Conservation (phyloP, 176 grass and related monocot species). For the Triticum aestivum region IWGSC_CS_RefSeq_v2.1 NC_057799.1:120185060-120185559, state of each 20-base stretch:
- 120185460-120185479: constrained; percentile 27
- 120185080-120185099: constrained; percentile 73
- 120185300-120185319: neutral
- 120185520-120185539: neutral
- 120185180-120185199: constrained; percentile 50
- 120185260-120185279: constrained; percentile 46
- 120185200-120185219: constrained; percentile 72
- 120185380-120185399: constrained; percentile 73
- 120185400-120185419: constrained; percentile 90
- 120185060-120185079: constrained; percentile 56
- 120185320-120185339: neutral
- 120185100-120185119: constrained; percentile 99
- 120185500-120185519: too few relatives aligned
- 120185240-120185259: constrained; percentile 21
- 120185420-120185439: constrained; percentile 83
- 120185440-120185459: constrained; percentile 89
- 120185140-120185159: constrained; percentile 18
- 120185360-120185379: constrained; percentile 16
- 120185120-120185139: constrained; percentile 75
- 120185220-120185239: constrained; percentile 24
- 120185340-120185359: neutral
- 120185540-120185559: constrained; percentile 75
- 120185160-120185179: constrained; percentile 31
- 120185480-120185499: neutral
- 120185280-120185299: neutral